Percentiles rank a stretch among this genome's conserved stretches.
Evolutionary conservation across 177 flowering plant genomes (phyloP).

Genomic region (Vitis hybrid): DNA sequence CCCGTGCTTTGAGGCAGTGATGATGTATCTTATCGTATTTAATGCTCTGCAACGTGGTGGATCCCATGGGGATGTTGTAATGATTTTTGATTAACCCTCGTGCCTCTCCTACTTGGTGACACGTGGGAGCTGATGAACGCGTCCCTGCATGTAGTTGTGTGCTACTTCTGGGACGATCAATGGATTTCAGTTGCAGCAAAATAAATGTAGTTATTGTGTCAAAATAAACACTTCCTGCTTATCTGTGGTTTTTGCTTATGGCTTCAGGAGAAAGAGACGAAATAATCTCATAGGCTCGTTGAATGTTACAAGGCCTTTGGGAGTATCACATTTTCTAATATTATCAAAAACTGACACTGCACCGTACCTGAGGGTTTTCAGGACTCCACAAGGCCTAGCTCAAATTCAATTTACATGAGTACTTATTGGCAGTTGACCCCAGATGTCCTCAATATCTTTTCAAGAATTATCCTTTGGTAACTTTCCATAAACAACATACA

Average conservation of each 20-base stretch:
- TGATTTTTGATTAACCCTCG: too few relatives aligned
- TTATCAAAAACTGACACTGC: slow-evolving; percentile 73
- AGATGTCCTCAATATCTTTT: slow-evolving; percentile 88
- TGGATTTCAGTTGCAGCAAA: too few relatives aligned
- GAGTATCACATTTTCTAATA: slow-evolving; percentile 89
- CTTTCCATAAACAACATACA: background rate
- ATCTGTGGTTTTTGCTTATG: slow-evolving; percentile 11
- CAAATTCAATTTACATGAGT: slow-evolving; percentile 83
- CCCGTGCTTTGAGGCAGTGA: too few relatives aligned
- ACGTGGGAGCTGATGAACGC: too few relatives aligned
- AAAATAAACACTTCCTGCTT: background rate
- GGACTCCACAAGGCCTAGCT: slow-evolving; percentile 94
- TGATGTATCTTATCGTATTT: too few relatives aligned
- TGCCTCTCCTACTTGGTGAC: too few relatives aligned
- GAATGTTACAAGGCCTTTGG: slow-evolving; percentile 95
- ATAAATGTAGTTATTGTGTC: too few relatives aligned
- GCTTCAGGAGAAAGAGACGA: slow-evolving; percentile 78
- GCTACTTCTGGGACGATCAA: too few relatives aligned
- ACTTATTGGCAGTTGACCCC: slow-evolving; percentile 81
- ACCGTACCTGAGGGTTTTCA: slow-evolving; percentile 81
- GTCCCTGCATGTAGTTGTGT: too few relatives aligned
- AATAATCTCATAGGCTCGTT: slow-evolving; percentile 78
- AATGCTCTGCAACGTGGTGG: too few relatives aligned
- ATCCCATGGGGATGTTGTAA: too few relatives aligned
- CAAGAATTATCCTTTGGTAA: slow-evolving; percentile 82